Evolutionary conservation across 1,139 yeast genomes (phyloP).

Genomic region (Pichia sp.): DNA sequence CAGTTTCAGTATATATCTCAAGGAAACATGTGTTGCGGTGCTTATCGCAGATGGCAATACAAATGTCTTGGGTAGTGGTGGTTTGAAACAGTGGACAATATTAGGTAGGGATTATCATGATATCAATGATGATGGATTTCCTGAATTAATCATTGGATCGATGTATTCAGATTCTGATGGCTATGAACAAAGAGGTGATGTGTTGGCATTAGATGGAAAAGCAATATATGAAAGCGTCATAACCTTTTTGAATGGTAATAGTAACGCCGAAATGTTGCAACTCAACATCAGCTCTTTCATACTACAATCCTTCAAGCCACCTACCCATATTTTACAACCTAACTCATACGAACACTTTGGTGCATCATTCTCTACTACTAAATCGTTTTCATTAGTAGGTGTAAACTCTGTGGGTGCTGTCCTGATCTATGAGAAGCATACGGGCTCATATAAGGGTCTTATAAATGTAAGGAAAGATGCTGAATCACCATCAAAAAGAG

Average conservation of each 20-base stretch:
- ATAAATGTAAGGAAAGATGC: background rate
- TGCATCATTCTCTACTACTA: constrained; percentile 24
- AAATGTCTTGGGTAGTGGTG: constrained; percentile 31
- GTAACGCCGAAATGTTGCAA: background rate
- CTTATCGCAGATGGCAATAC: constrained; percentile 15
- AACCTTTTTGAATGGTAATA: background rate
- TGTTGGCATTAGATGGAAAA: constrained; percentile 33
- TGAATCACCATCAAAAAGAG: background rate
- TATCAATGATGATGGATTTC: constrained; percentile 31
- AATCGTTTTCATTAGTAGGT: constrained; percentile 26
- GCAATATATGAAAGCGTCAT: constrained; percentile 13
- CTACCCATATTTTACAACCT: constrained; percentile 17
- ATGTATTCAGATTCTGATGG: constrained; percentile 31
- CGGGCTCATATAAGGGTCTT: constrained; percentile 5
- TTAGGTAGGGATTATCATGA: constrained; percentile 27
- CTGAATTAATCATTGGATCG: constrained; percentile 39
- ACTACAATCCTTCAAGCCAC: constrained; percentile 16
- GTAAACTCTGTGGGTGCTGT: constrained; percentile 31
- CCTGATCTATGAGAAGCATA: constrained; percentile 23
- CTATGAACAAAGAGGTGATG: constrained; percentile 36
- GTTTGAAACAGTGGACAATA: constrained; percentile 33
- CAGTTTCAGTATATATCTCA: constrained; percentile 16
- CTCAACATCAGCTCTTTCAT: constrained; percentile 15
- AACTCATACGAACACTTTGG: constrained; percentile 35
- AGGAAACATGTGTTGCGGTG: constrained; percentile 15